These are phyloP conservation scores for Cotoneaster glaucophyllus DNA, from an alignment of 306 rosid genomes.

Conservation along the genomic window DNA sequence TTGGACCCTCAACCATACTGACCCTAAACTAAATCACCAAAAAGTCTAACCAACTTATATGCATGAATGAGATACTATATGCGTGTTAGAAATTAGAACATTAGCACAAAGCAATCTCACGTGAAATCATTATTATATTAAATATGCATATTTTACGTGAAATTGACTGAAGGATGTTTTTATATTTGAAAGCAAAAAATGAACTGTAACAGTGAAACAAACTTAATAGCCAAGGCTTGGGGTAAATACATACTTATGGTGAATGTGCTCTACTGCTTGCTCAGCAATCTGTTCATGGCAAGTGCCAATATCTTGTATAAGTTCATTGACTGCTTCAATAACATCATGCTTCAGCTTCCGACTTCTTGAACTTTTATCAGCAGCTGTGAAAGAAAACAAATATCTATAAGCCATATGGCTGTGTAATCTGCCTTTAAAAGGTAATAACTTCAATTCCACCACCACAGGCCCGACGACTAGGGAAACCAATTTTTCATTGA, in stretches of 20 bases:
- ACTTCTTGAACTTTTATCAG: conserved; percentile 76
- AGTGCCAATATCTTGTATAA: conserved; percentile 78
- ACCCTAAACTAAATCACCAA: neutral
- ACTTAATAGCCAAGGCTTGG: conserved; percentile 8
- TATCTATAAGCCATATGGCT: neutral
- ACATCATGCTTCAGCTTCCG: conserved; percentile 94
- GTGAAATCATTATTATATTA: neutral
- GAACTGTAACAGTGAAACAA: conserved; percentile 4
- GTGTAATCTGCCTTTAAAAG: neutral
- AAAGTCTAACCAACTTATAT: neutral
- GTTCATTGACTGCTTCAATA: conserved; percentile 96
- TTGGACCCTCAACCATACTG: neutral
- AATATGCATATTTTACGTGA: neutral
- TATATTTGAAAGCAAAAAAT: neutral
- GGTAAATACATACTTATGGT: conserved; percentile 66
- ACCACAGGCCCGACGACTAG: neutral
- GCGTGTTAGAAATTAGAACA: neutral
- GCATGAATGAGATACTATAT: neutral
- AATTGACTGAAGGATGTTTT: neutral
- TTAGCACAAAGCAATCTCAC: neutral
- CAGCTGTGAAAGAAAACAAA: conserved; percentile 46
- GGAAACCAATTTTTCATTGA: neutral
- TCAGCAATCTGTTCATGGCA: conserved; percentile 95
- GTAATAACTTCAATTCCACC: neutral
- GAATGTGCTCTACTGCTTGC: conserved; percentile 99